Base-by-base conservation (phyloP, 345 rosid genomes). In the Diplotaxis tenuifolia region DNA sequence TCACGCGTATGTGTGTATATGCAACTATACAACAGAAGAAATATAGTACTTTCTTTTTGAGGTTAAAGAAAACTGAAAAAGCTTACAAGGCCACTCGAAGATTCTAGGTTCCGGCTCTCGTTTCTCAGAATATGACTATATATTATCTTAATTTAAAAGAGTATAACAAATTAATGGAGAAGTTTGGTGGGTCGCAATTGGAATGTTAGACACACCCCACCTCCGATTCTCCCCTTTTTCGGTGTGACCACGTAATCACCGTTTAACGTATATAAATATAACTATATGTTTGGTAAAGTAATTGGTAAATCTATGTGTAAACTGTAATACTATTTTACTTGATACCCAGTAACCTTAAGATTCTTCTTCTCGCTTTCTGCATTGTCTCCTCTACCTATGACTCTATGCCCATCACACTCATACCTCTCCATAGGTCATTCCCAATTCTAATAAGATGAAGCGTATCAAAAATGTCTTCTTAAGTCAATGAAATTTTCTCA, bases 161-260 rank as follows among this genome's bases (percentile, higher is more conserved):
- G 40, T 63, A 22, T 45, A 45, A 36, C 9, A 36, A 69, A n/a
- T n/a, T n/a, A n/a, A 76, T 71, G 68, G 73, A 66, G 76, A 66
- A 36, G 76, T 58, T 71, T 59, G 80, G 80, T 77, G 80, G 80
- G 73, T 77, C 73, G 80, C 80, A 71, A 71, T 77, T 77, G 80
- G 80, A 77, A 28, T 58, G 72, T 36, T 76, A 76, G 80, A 65
- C 67, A 65, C 15, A 59, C 72, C 76, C 63, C 63, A 71, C 76
- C 68, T 76, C 72, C 23, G 71, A 64, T 71, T 50, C 80, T 58
- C 54, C 58, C 34, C 63, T 65, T 71, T 71, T 65, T 71, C 57
- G 50, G 57, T 65, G 72, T 71, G 72, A 71, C 80, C 80, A 77
- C 80, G 68, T 71, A 77, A 71, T 34, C 68, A 14, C 22, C 18